Evolutionary conservation across 495 filamentous ascomycete species (phyloP), one percentile per base, ranked within the genome.

Genomic region (Penicillium riverlandense): DNA sequence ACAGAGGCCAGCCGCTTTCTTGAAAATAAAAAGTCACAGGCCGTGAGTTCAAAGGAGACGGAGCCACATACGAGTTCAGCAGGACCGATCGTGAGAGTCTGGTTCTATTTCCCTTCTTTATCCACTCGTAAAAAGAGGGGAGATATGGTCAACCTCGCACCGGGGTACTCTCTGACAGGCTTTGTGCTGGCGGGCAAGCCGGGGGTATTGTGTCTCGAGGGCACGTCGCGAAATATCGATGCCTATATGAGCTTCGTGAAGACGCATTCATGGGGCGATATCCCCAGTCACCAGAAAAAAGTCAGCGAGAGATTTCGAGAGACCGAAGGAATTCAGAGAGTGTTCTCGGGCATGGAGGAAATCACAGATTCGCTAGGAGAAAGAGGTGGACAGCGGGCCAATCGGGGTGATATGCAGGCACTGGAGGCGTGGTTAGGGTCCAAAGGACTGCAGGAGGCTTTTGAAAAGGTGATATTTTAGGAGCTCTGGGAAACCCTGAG

Each of bases 341-440:
- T 59, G 5, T 69, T 69, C 37, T 12, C 41, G 0, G 59, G 54
- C 0, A 69, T 69, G 66, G 57, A 67, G 49, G 66, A 69, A 37
- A 69, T 69, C 16, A 69, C 66, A 11, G 62, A 67, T 38, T 63
- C 63, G 10, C 39, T 69, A 10, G 66, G 66, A 6, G 64, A 60
- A 22, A 48, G 66, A 15, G 51, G 66, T 32, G 66, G 66, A 4
- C 62, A 69, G 45, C 49, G 66, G 30, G 66, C 66, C 0, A 69
- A 69, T 50, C 55, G 66, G 9, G 66, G 66, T n/a, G 66, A 69
- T 59, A 69, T 69, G 66, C 66, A 69, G 49, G 66, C 66, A n/a
- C 39, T 69, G 41, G 66, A 69, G 45, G 62, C 53, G 8, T 69
- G 66, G 66, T 29, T 69, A 7, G 35, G 44, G 22, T 43, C 15